Evolutionary conservation across 306 rosid genomes (phyloP), one percentile per base, ranked within the genome.

Genomic region (Prunus mongolica): DNA sequence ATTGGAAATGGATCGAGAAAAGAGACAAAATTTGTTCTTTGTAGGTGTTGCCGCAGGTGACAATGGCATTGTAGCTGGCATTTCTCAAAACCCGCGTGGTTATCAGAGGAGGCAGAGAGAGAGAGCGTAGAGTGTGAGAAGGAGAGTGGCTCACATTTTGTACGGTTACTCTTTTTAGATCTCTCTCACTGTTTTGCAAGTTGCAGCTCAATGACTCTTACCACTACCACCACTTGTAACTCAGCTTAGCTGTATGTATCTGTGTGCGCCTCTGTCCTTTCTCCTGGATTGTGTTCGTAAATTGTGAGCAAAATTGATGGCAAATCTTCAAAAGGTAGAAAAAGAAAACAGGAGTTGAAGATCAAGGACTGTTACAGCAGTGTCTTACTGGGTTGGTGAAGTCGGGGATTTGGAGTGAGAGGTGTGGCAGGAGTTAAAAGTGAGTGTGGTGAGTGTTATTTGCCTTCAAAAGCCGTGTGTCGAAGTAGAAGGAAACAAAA

Each of bases 31-130:
- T 22, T 22, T 22, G 22, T 47, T 47, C 1, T 8, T 50, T 19
- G 25, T 4, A 27, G 55, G 13, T 45, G 19, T 11, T 61, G 27
- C 12, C 7, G 8, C 20, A 28, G 44, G 32, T 47, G 51, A 47
- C 45, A 28, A 69, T 34, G 16, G 38, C 60, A 51, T 16, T 25
- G 51, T 14, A 52, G 60, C 27, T 47, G 41, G 72, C 83, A 68
- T 69, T 60, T 67, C 34, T 51, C 63, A 63, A 24, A 46, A 3
- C 18, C 80, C 86, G 79, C 80, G 88, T 73, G 86, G 80, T 50
- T 13, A 56, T 50, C 34, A 61, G 79, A 27, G 77, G 77, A 6
- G 20, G 30, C 30, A 57, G 47, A 24, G 54, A 18, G 54, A 18
- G 34, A 16, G 60, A 34, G 41, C 41, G 30, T n/a, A 62, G 27